A percentile compares a stretch with the other conserved stretches of the same genome.
Conservation (phyloP, 1,139 yeast species). For the Sugiyamaella grinbergsii region DNA sequence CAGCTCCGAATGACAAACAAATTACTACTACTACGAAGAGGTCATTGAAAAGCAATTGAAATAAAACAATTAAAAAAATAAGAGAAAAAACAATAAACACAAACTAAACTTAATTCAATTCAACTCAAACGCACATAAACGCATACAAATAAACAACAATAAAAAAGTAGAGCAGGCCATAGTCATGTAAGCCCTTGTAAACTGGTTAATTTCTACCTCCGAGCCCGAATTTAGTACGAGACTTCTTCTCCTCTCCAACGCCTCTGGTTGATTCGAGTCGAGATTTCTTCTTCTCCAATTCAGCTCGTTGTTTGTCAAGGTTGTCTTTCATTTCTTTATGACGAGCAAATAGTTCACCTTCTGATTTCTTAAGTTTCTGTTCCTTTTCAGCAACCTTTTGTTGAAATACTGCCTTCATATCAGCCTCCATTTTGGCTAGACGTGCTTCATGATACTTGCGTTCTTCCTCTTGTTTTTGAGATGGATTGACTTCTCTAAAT, state of each 20-base stretch:
- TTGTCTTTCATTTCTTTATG: slow-evolving; percentile 98
- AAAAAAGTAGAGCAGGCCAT: neutral
- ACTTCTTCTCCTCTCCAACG: slow-evolving; percentile 22
- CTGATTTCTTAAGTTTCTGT: slow-evolving; percentile 94
- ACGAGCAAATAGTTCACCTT: slow-evolving; percentile 92
- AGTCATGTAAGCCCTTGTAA: neutral
- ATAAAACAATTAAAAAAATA: neutral
- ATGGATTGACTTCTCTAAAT: slow-evolving; percentile 92
- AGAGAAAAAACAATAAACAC: neutral
- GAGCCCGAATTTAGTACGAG: slow-evolving; percentile 20
- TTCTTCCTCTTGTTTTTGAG: slow-evolving; percentile 91
- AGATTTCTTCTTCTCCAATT: slow-evolving; percentile 86
- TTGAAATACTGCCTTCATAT: slow-evolving; percentile 96
- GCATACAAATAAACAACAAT: slow-evolving; percentile 6
- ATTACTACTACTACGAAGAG: neutral
- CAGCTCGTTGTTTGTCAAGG: slow-evolving; percentile 80
- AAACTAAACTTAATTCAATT: slow-evolving; percentile 1
- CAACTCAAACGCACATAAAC: neutral
- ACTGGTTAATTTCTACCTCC: slow-evolving; percentile 14
- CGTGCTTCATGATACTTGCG: slow-evolving; percentile 91
- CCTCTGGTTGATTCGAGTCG: slow-evolving; percentile 59
- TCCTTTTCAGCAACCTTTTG: slow-evolving; percentile 97
- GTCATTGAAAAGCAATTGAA: neutral
- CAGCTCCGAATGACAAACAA: no score
- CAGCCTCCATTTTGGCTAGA: slow-evolving; percentile 90